Evolutionary conservation across 2,329 filamentous ascomycete species (phyloP), one percentile per base, ranked within the genome.

Genomic region (Colletotrichum brevisporum): DNA sequence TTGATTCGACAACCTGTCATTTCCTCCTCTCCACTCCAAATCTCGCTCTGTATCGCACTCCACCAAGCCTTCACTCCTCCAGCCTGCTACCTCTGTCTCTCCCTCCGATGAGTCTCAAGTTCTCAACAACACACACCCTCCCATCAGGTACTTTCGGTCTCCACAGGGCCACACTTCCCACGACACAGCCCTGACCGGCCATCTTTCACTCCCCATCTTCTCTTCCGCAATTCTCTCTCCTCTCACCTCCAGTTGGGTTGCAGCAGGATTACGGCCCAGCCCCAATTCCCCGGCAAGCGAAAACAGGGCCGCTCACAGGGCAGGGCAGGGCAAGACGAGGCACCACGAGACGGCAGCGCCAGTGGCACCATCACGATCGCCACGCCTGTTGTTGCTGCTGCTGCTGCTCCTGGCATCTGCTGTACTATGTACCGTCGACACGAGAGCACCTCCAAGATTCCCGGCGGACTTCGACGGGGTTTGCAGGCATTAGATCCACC

Each of bases 401-500:
- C n/a, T n/a, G n/a, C n/a, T n/a, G n/a, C n/a, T n/a, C n/a, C n/a
- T n/a, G n/a, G n/a, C n/a, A n/a, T n/a, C n/a, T n/a, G n/a, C n/a
- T n/a, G n/a, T n/a, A n/a, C n/a, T n/a, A n/a, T n/a, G n/a, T 3
- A 13, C 13, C 57, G 27, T 45, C 36, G 52, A 27, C 64, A 53
- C 59, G 57, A 62, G 50, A 54, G 41, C 48, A 41, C 5, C 43
- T 36, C 26, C 50, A 43, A 50, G 18, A 21, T 24, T 24, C 55
- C 65, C 60, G 50, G 48, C 48, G 65, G 39, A 50, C 54, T 53
- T 61, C 21, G 65, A 59, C 48, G 66, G 61, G 66, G 62, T 43
- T 60, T 69, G 67, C 62, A 62, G 62, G 62, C 66, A 69, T 69
- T 67, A 57, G 55, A 41, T 69, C 67, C 66, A 69, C 55, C 55